Base-by-base conservation (phyloP, 148 eudicot genomes). In the Chenopodium formosanum region DNA sequence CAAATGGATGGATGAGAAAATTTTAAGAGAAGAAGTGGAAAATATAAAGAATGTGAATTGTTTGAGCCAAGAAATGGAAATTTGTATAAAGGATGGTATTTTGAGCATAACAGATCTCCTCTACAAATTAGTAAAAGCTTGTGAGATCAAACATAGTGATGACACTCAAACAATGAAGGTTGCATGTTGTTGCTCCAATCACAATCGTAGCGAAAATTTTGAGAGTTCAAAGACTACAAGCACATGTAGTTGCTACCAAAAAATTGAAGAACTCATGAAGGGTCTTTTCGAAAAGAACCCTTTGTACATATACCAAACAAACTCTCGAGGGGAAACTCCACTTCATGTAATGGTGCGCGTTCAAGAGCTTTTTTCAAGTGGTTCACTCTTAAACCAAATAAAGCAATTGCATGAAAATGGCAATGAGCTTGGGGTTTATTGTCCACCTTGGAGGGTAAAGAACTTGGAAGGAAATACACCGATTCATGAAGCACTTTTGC, bases 381-480 rank as follows among this genome's bases (percentile, higher is more conserved):
- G 11, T 13, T 2, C 71, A 46, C 62, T 70, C 69, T 72, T 82
- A n/a, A 9, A 70, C 12, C 12, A 3, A 63, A 68, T 72, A 11
- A 60, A 27, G n/a, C 2, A 22, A 9, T 58, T 8, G 29, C 77
- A 58, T 22, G 60, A 60, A 12, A 82, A 29, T 12, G 68, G 29
- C 44, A 10, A 76, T 44, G 11, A 76, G 25, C 47, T 60, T 11
- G 71, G 60, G 5, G n/a, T 77, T 37, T 77, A 56, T 22, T 82
- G 72, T 32, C 9, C 80, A 60, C 77, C 77, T 27, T 82, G 84
- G 84, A 77, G 46, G 77, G 50, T 82, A 76, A 82, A 70, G 44
- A 82, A 81, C 32, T 5, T 4, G 71, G 70, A 82, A 19, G 84
- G 84, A 4, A 82, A 70, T 29, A 82, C 84, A 20, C 80, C 80